Base-by-base conservation (phyloP, 2,329 filamentous ascomycete genomes). In the Fusarium secorum region DNA sequence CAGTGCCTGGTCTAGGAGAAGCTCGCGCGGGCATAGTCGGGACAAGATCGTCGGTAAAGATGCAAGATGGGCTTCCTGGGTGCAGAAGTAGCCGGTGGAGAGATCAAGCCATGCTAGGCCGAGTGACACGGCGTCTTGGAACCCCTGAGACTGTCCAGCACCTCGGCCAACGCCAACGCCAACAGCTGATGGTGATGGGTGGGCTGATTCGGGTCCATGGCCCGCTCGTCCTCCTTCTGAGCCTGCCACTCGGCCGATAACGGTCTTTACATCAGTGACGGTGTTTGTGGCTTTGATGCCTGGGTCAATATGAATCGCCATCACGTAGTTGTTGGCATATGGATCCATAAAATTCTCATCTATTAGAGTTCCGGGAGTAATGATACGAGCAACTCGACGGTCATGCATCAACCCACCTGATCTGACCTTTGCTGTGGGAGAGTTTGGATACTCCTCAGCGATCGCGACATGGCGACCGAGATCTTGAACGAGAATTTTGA, bases 341-440 rank as follows among this genome's bases (percentile, higher is more conserved):
- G 94, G 93, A 78, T 98, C 93, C 85, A 99, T 94, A 80, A 98
- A 99, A 75, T 94, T 95, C 81, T 99, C 96, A 80, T 99, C 96
- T 72, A 99, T 97, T 58, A 99, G 85, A 3, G 96, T 99, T 24
- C 96, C 96, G 2, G 96, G 94, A 1, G 96, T 98, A 77, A 99
- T 90, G 73, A 99, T 91, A 62, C 96, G 90, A 22, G 93, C 89
- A 18, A 99, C 94, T 73, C 86, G 90, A 30, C 96, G 91, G 78
- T 97, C 92, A 79, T 96, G 97, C 84, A 95, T 85, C 70, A 95
- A 83, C 7, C 93, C 94, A 18, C 93, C 93, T 24, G 89, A 87
- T 78, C 91, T 95, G 71, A 91, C 83, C 80, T 89, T 93, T 60
- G 89, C 89, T 7, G 90, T 85, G 8, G 88, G 85, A 70, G 90